Percentiles rank a stretch among this genome's conserved stretches.
These are phyloP conservation scores for Colletotrichum liriopes DNA, from an alignment of 2,329 filamentous ascomycete species.

Conservation along the genomic window DNA sequence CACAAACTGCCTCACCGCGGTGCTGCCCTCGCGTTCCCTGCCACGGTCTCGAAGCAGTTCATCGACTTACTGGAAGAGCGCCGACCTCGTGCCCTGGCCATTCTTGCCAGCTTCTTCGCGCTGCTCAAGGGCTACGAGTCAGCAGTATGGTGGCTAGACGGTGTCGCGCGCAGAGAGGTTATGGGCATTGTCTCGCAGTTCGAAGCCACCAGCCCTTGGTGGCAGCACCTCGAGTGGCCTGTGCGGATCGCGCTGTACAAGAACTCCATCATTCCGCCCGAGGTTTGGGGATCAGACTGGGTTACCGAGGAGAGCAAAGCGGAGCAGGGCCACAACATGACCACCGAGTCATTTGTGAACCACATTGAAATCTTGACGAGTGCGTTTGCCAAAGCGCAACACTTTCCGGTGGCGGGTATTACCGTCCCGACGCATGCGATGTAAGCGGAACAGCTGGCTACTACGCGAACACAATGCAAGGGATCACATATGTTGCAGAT, in stretches of 20 bases:
- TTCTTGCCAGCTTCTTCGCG: conserved; percentile 78
- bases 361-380: conserved; percentile 64
- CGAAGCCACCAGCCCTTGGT: conserved; percentile 72
- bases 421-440: conserved; percentile 39
- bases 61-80: conserved; percentile 73
- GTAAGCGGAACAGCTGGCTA: conserved; percentile 38
- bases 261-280: conserved; percentile 66
- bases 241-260: conserved; percentile 73
- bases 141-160: conserved; percentile 78
- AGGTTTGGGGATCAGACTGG: conserved; percentile 71
- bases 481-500: conserved; percentile 1
- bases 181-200: conserved; percentile 74
- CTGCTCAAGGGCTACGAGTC: conserved; percentile 73
- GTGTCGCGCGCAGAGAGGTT: conserved; percentile 76
- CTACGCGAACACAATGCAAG: conserved; percentile 22
- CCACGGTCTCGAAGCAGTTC: conserved; percentile 74
- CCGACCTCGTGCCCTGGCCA: conserved; percentile 73
- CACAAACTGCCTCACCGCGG: conserved; percentile 73
- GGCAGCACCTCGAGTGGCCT: conserved; percentile 74
- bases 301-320: conserved; percentile 59
- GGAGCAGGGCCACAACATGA: conserved; percentile 48
- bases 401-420: conserved; percentile 44
- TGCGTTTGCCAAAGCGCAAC: conserved; percentile 54
- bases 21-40: conserved; percentile 74
- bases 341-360: conserved; percentile 54